phyloP scores from a whole-genome alignment of 805 yeast genomes.

The Wickerhamomyces hampshirensis region DNA sequence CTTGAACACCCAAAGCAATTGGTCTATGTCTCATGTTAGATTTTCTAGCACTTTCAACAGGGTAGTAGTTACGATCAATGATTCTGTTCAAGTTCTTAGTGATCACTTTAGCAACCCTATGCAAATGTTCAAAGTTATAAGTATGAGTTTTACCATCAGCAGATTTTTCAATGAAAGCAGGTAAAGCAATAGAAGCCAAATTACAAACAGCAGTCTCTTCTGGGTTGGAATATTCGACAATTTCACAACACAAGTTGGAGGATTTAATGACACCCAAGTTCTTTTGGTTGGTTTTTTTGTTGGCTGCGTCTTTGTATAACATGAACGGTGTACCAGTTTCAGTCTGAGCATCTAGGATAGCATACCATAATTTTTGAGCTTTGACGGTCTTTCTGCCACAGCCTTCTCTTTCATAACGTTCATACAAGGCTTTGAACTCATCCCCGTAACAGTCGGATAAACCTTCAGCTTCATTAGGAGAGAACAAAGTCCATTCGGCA shows the following conservation, averaged over 20 bases:
- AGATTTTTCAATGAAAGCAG: conserved; percentile 58
- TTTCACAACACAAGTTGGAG: conserved; percentile 91
- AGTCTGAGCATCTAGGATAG: conserved; percentile 86
- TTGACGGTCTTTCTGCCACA: conserved; percentile 59
- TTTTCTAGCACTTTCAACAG: conserved; percentile 65
- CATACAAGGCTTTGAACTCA: conserved; percentile 70
- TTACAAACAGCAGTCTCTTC: conserved; percentile 96
- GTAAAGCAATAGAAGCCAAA: conserved; percentile 85
- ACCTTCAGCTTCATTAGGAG: conserved; percentile 88
- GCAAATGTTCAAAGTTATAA: conserved; percentile 73
- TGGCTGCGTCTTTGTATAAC: conserved; percentile 91
- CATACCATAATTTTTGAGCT: conserved; percentile 90
- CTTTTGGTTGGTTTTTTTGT: conserved; percentile 81
- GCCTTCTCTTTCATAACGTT: conserved; percentile 66
- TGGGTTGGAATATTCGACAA: conserved; percentile 87
- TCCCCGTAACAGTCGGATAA: conserved; percentile 79
- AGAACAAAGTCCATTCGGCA: conserved; percentile 83
- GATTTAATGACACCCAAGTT: conserved; percentile 91
- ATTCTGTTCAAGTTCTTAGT: conserved; percentile 74
- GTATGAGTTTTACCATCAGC: conserved; percentile 39
- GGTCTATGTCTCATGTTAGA: conserved; percentile 88
- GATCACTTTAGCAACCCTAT: conserved; percentile 70
- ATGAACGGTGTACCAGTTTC: conserved; percentile 97
- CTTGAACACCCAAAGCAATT: conserved; percentile 97
- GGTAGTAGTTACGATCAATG: conserved; percentile 83